Conservation (phyloP, 2,329 filamentous ascomycete species). For the Fusarium denticulatum region DNA sequence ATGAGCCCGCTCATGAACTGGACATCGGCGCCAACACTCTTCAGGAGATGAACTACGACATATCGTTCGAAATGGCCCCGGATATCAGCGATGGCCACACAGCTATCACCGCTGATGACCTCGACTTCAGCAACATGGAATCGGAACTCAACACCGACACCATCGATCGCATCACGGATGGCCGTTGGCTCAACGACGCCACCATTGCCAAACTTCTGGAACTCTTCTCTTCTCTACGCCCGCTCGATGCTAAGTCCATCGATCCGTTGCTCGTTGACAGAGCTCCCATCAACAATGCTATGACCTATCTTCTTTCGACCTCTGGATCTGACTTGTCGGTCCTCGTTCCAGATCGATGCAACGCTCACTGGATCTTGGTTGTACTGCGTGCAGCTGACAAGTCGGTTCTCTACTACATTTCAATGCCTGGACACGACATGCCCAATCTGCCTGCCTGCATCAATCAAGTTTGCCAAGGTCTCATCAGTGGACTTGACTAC, state of each 20-base stretch:
- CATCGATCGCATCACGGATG: neutral
- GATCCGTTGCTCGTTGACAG: neutral
- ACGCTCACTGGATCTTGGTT: neutral
- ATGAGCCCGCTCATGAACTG: neutral
- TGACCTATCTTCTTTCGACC: neutral
- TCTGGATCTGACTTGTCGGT: neutral
- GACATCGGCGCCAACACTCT: neutral
- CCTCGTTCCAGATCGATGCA: neutral
- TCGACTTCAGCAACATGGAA: neutral
- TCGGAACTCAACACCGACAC: neutral
- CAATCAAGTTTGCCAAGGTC: neutral
- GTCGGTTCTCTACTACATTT: neutral
- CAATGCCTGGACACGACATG: neutral
- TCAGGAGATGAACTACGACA: neutral
- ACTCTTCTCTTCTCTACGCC: neutral
- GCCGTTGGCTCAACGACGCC: neutral
- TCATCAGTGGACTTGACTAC: neutral
- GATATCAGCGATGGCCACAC: neutral
- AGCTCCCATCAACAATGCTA: neutral
- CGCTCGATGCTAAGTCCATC: neutral
- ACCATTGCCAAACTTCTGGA: neutral
- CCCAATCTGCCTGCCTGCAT: neutral
- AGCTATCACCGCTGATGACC: neutral
- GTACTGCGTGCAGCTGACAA: neutral
- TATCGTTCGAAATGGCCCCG: neutral